phyloP scores from a whole-genome alignment of 2,329 filamentous ascomycete genomes.

The Microcyclospora tardicrescens region DNA sequence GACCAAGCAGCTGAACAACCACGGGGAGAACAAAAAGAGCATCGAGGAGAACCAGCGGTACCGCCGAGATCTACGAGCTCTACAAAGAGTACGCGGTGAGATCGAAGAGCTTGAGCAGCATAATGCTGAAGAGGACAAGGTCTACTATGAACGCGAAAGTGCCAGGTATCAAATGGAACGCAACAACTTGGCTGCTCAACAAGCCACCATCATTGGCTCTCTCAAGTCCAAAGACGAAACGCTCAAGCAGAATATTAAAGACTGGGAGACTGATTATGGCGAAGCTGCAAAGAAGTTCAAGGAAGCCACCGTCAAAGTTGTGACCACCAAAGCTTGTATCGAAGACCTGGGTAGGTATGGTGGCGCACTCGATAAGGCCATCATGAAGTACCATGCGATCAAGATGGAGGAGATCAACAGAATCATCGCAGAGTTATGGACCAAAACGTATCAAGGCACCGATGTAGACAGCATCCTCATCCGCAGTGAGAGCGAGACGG shows the following conservation, averaged over 20 bases:
- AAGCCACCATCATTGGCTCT: slow-evolving; percentile 59
- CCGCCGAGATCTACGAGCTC: slow-evolving; percentile 57
- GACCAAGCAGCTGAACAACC: slow-evolving; percentile 62
- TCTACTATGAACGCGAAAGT: slow-evolving; percentile 59
- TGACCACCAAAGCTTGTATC: slow-evolving; percentile 82
- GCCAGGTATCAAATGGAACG: slow-evolving; percentile 52
- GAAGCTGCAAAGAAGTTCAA: slow-evolving; percentile 70
- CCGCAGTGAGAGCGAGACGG: slow-evolving; percentile 67
- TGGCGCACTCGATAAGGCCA: slow-evolving; percentile 79
- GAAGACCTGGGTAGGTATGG: slow-evolving; percentile 78
- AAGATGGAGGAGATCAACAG: slow-evolving; percentile 99
- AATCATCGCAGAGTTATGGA: slow-evolving; percentile 94
- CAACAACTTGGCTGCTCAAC: slow-evolving; percentile 57
- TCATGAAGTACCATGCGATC: slow-evolving; percentile 89
- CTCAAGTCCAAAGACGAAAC: slow-evolving; percentile 79
- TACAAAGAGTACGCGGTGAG: slow-evolving; percentile 54
- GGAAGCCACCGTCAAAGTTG: slow-evolving; percentile 77
- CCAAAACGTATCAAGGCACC: slow-evolving; percentile 88
- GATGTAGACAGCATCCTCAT: slow-evolving; percentile 96
- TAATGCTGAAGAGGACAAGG: slow-evolving; percentile 71
- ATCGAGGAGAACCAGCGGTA: slow-evolving; percentile 83
- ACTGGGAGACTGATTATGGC: slow-evolving; percentile 80
- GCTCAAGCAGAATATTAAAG: slow-evolving; percentile 54
- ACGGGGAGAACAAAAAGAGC: slow-evolving; percentile 70
- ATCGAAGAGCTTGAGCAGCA: slow-evolving; percentile 64